Base-by-base conservation (phyloP, 2,329 filamentous ascomycete species). In the Fusarium sororula region DNA sequence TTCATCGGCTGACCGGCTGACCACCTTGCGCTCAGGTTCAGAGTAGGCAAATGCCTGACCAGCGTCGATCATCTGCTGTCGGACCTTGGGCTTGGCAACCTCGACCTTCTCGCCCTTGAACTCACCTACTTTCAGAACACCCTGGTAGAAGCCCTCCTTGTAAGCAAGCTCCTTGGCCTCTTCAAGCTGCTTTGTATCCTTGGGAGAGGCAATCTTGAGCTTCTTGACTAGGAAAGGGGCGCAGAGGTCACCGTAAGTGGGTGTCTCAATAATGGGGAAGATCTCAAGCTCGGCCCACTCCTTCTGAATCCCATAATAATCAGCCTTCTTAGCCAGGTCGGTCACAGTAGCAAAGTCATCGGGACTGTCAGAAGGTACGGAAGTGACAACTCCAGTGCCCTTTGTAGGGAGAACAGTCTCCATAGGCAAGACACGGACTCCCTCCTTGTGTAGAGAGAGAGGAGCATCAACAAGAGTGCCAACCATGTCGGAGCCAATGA, bases 121-220 rank as follows among this genome's bases (percentile, higher is more conserved):
- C 37, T 98, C 93, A 65, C 96, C 96, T 70, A 94, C 89, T 73
- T 95, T 87, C 91, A 99, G 94, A 66, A 89, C 92, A 75, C 96
- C 96, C 85, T 98, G 95, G 86, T 99, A 99, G 87, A 94, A 98
- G 22, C 95, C 96, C 81, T 98, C 95, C 84, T 96, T 98, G 88
- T 99, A 99, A 1, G 96, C 95, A 75, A 97, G 86, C 76, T 98
- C 96, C 85, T 99, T 99, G 51, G 96, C 96, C 82, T 98, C 93
- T 51, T 93, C 93, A 53, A 99, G 90, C 83, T 95, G 83, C 81
- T 94, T 96, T 41, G 92, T 90, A 80, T 99, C 96, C 84, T 99
- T 99, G 71, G 96, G 96, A 18, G 96, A 98, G 74, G 94, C 92
- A 80, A 99, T 99, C 88, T 98, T 98, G 82, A 98, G 88, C 82